These are phyloP conservation scores for Talaromyces sp. DNA, from an alignment of 2,329 filamentous ascomycete genomes.

Conservation along the genomic window DNA sequence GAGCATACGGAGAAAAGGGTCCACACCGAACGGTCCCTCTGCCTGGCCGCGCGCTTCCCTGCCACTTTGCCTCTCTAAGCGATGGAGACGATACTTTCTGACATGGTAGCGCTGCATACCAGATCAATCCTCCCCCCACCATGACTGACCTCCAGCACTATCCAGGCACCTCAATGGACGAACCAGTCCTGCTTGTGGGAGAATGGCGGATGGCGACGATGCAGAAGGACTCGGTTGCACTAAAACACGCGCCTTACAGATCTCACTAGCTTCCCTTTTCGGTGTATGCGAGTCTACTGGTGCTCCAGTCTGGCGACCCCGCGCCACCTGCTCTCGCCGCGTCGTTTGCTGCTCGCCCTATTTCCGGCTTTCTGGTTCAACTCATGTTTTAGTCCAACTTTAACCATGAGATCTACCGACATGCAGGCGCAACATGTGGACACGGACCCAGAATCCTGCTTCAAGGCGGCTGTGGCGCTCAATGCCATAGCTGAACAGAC, in stretches of 20 bases:
- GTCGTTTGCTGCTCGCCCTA: not conserved
- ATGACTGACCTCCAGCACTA: not conserved
- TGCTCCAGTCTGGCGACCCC: not conserved
- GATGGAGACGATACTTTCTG: not conserved
- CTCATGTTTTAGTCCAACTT: not conserved
- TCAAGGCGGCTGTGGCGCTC: slow-evolving; percentile 10
- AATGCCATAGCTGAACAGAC: slow-evolving; percentile 9
- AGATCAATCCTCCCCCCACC: not conserved
- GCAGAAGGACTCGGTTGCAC: not conserved
- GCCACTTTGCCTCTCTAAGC: not conserved
- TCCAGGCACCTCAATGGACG: not conserved
- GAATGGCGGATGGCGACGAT: too few relatives aligned
- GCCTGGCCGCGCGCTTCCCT: not conserved
- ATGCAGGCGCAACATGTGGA: not conserved
- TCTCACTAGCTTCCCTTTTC: not conserved
- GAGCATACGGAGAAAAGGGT: not conserved
- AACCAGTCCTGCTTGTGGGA: not conserved
- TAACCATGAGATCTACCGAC: slow-evolving; percentile 1
- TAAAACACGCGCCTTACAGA: not conserved
- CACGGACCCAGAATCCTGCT: not conserved
- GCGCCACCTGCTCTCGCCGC: not conserved
- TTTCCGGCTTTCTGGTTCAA: not conserved
- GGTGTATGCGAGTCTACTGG: not conserved
- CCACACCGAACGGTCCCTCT: not conserved
- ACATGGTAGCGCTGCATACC: not conserved